phyloP scores from a whole-genome alignment of 169 alveolate genomes.

The Plasmodium blacklocki region DNA sequence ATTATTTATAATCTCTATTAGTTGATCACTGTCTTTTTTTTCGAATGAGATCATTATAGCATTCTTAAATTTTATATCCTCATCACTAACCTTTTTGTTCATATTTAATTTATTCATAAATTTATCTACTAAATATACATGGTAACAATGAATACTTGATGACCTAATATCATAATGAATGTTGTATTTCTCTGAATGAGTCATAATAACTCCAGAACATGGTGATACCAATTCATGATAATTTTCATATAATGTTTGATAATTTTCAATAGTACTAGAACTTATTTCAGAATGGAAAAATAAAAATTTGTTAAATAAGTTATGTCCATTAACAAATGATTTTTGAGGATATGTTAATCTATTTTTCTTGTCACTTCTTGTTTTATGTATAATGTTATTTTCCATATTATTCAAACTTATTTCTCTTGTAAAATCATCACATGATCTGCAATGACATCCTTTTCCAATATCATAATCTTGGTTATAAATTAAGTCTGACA shows the following conservation, averaged over 20 bases:
- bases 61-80: background rate
- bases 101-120: constrained; percentile 25
- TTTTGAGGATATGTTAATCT: constrained; percentile 31
- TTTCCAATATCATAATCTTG: constrained; percentile 52
- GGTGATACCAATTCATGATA: constrained; percentile 55
- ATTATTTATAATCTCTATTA: background rate
- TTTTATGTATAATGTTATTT: constrained; percentile 37
- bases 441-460: constrained; percentile 21
- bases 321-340: constrained; percentile 46
- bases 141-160: constrained; percentile 21
- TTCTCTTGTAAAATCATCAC: constrained; percentile 32
- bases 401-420: constrained; percentile 31
- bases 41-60: constrained; percentile 27
- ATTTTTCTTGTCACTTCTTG: constrained; percentile 17
- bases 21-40: constrained; percentile 1
- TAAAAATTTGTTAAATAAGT: constrained; percentile 17
- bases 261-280: constrained; percentile 23
- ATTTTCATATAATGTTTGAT: constrained; percentile 15
- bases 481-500: constrained; percentile 34
- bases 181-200: constrained; percentile 51
- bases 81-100: background rate
- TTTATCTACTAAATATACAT: constrained; percentile 45
- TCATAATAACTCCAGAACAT: constrained; percentile 68
- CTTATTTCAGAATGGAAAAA: constrained; percentile 44
- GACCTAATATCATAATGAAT: constrained; percentile 29